These are phyloP conservation scores for Cladorrhinum sp. DNA, from an alignment of 2,329 filamentous ascomycete species.

Conservation along the genomic window DNA sequence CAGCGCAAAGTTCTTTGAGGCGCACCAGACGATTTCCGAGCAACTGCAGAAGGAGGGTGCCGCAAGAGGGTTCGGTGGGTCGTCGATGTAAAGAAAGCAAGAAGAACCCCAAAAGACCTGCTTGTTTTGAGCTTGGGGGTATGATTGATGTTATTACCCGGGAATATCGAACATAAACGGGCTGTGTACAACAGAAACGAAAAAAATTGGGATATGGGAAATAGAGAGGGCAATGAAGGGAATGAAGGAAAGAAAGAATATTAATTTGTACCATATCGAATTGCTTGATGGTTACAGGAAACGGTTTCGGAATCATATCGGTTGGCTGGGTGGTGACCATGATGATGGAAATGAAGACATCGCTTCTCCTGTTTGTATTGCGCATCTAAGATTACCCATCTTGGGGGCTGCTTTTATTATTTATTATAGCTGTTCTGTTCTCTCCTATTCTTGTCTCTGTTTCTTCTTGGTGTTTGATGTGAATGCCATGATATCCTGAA, in stretches of 20 bases:
- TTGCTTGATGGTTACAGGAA: not conserved
- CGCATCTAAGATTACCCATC: not conserved
- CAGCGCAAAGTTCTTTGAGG: constrained; percentile 97
- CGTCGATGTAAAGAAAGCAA: constrained; percentile 12
- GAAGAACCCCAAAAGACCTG: not conserved
- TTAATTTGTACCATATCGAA: not conserved
- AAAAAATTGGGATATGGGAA: not conserved
- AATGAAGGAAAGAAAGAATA: not conserved
- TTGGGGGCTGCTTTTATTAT: not conserved
- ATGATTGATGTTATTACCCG: no score
- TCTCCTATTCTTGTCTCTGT: not conserved
- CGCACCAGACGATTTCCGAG: constrained; percentile 96
- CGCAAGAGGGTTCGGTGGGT: constrained; percentile 56
- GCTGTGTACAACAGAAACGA: not conserved
- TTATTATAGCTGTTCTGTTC: not conserved
- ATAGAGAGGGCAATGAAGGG: not conserved
- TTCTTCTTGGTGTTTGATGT: not conserved
- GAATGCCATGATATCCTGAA: not conserved
- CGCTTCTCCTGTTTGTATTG: not conserved
- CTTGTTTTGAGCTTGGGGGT: no score
- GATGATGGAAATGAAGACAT: not conserved
- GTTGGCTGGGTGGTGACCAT: not conserved
- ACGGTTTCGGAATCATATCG: not conserved
- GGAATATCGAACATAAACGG: no score
- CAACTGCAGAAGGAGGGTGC: constrained; percentile 88